Evolutionary conservation across 139 green algal species (phyloP), one percentile per base, ranked within the genome.

Genomic region (Spirogloea muscicola): DNA sequence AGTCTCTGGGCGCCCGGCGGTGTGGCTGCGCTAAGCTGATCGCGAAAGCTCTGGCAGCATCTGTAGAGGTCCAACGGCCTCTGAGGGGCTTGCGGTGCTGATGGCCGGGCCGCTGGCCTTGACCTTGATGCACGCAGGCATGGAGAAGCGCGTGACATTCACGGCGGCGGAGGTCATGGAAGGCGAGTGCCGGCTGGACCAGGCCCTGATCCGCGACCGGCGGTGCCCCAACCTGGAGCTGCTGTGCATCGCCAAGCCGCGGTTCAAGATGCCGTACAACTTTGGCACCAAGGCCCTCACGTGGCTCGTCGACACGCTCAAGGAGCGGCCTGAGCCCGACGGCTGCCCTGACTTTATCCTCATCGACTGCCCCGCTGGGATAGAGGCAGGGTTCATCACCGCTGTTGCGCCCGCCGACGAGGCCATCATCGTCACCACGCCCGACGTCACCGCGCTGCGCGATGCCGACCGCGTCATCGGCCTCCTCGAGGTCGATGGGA

Each of bases 301-400:
- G 39, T 87, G 91, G 80, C 72, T 96, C 34, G 86, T 91, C 29
- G 79, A 89, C 27, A 87, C 84, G 34, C 87, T 96, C 43, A 83
- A 86, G 41, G 74, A 80, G 6, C 73, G 91, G 34, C 89, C 89
- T 31, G 93, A 92, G 82, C n/a, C n/a, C n/a, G n/a, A n/a, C n/a
- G 67, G 67, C 5, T 76, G 67, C 16, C 69, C 69, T 3, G 84
- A 95, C 58, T 96, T 91, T 75, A 89, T 96, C 70, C 73, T 96
- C 46, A 89, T 96, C 55, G 90, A 95, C 77, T 91, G 87, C 76
- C 87, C 90, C 39, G 89, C 90, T 46, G 89, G 91, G 55, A 95
- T 95, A 74, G 91, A 96, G 72, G 83, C 94, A 13, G 91, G 91
- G 38, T 96, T 96, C 84, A 91, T 95, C 81, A 94, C 95, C 62